phyloP scores from a whole-genome alignment of 768 basidiomycete species.

The Mycena metata region DNA sequence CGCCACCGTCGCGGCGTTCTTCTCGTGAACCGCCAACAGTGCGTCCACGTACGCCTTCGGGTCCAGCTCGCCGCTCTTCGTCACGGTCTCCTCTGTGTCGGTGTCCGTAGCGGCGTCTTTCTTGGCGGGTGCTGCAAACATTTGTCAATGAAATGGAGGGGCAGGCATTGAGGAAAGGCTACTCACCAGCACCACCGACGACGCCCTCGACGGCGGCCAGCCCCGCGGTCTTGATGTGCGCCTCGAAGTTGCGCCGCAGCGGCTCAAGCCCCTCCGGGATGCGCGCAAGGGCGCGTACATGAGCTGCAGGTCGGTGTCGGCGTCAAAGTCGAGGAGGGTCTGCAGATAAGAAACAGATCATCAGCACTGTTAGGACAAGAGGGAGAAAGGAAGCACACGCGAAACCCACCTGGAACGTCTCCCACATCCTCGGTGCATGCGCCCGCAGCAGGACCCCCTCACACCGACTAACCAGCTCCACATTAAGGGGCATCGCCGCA shows the following conservation, averaged over 20 bases:
- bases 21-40: slow-evolving; percentile 89
- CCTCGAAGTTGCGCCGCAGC: slow-evolving; percentile 91
- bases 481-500: too few species aligned
- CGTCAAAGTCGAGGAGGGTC: slow-evolving; percentile 87
- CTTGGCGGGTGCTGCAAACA: background rate
- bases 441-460: slow-evolving; percentile 92
- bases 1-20: slow-evolving; percentile 89
- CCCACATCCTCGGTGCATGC: slow-evolving; percentile 89
- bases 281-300: slow-evolving; percentile 93
- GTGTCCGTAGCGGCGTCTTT: background rate
- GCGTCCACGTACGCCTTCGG: slow-evolving; percentile 97
- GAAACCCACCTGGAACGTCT: slow-evolving; percentile 79
- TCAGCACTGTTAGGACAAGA: background rate
- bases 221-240: slow-evolving; percentile 94
- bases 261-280: slow-evolving; percentile 94
- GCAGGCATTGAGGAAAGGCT: too few species aligned
- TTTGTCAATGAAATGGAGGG: too few species aligned
- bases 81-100: slow-evolving; percentile 56
- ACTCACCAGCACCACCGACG: slow-evolving; percentile 43
- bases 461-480: slow-evolving; percentile 81
- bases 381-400: too few species aligned
- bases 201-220: slow-evolving; percentile 83
- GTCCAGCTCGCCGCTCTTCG: slow-evolving; percentile 74
- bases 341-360: background rate
- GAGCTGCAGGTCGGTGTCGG: slow-evolving; percentile 92